A percentile compares a stretch with the other conserved stretches of the same genome.
phyloP scores from a whole-genome alignment of 2,329 filamentous ascomycete genomes.

The Hypoxylon sp. region DNA sequence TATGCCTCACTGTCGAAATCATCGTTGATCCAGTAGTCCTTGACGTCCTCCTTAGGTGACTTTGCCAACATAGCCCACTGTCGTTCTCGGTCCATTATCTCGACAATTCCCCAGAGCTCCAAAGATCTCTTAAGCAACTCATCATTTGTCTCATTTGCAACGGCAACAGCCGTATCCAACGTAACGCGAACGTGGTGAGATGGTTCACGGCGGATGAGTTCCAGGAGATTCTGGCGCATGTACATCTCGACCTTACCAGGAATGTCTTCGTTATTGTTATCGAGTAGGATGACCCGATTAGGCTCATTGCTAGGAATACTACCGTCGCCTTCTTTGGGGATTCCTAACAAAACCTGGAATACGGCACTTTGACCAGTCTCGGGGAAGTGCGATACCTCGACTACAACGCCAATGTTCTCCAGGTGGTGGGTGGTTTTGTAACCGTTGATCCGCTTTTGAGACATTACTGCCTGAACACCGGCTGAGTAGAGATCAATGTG shows the following conservation, averaged over 20 bases:
- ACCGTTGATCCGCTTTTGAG: slow-evolving; percentile 71
- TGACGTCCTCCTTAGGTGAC: slow-evolving; percentile 59
- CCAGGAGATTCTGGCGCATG: slow-evolving; percentile 69
- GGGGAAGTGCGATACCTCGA: slow-evolving; percentile 73
- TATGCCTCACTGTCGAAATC: slow-evolving; percentile 70
- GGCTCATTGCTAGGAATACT: slow-evolving; percentile 50
- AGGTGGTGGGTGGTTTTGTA: slow-evolving; percentile 67
- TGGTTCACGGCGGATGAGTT: slow-evolving; percentile 71
- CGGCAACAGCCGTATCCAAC: slow-evolving; percentile 63
- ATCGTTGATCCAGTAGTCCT: slow-evolving; percentile 65
- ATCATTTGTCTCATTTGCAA: slow-evolving; percentile 66
- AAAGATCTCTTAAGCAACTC: slow-evolving; percentile 70
- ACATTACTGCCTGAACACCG: slow-evolving; percentile 73
- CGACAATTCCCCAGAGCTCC: slow-evolving; percentile 75
- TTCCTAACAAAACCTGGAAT: slow-evolving; percentile 60
- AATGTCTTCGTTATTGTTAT: slow-evolving; percentile 73
- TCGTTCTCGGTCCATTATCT: slow-evolving; percentile 75
- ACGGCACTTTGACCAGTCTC: slow-evolving; percentile 62
- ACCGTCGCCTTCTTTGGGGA: slow-evolving; percentile 53
- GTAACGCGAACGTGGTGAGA: slow-evolving; percentile 73
- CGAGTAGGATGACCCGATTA: slow-evolving; percentile 67
- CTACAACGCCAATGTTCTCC: slow-evolving; percentile 63
- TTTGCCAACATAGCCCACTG: slow-evolving; percentile 71
- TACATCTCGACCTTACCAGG: slow-evolving; percentile 72
- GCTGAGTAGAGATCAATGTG: slow-evolving; percentile 75